These are phyloP conservation scores for Cladobotryum mycophilum DNA, from an alignment of 2,329 filamentous ascomycete species.

Conservation along the genomic window DNA sequence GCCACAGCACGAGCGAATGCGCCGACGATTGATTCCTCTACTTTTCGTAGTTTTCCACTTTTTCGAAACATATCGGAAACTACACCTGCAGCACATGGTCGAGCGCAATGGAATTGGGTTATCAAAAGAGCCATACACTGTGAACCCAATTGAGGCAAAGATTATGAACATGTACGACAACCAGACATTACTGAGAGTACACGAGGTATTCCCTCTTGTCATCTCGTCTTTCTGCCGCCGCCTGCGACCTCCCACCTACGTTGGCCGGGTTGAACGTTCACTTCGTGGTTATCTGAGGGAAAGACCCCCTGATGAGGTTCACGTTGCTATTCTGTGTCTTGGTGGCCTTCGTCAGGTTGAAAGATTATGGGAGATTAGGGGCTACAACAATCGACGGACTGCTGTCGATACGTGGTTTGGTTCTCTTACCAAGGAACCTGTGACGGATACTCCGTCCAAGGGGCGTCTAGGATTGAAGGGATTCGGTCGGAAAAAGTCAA, in stretches of 20 bases:
- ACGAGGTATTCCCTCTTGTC: slow-evolving; percentile 58
- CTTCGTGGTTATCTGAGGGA: slow-evolving; percentile 58
- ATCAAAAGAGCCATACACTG: slow-evolving; percentile 46
- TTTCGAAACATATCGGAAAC: slow-evolving; percentile 56
- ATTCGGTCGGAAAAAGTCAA: slow-evolving; percentile 54
- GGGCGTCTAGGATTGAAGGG: slow-evolving; percentile 46
- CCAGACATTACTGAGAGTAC: slow-evolving; percentile 54
- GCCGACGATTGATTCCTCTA: slow-evolving; percentile 55
- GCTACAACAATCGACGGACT: slow-evolving; percentile 53
- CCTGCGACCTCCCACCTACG: slow-evolving; percentile 58
- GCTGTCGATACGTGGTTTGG: slow-evolving; percentile 57
- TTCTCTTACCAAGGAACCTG: slow-evolving; percentile 39
- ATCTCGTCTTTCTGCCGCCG: slow-evolving; percentile 59
- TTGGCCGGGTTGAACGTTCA: slow-evolving; percentile 55
- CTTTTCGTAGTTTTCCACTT: slow-evolving; percentile 63
- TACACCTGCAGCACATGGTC: slow-evolving; percentile 51
- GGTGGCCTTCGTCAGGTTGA: slow-evolving; percentile 59
- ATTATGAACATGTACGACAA: slow-evolving; percentile 62
- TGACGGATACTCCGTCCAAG: slow-evolving; percentile 38
- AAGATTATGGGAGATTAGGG: slow-evolving; percentile 59
- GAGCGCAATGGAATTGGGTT: slow-evolving; percentile 47
- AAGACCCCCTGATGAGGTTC: slow-evolving; percentile 56
- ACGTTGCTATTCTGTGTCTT: slow-evolving; percentile 53
- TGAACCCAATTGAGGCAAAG: slow-evolving; percentile 56
- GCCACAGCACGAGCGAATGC: slow-evolving; percentile 57